Conservation (phyloP, 495 filamentous ascomycete species). For the Tuber aestivum region DNA sequence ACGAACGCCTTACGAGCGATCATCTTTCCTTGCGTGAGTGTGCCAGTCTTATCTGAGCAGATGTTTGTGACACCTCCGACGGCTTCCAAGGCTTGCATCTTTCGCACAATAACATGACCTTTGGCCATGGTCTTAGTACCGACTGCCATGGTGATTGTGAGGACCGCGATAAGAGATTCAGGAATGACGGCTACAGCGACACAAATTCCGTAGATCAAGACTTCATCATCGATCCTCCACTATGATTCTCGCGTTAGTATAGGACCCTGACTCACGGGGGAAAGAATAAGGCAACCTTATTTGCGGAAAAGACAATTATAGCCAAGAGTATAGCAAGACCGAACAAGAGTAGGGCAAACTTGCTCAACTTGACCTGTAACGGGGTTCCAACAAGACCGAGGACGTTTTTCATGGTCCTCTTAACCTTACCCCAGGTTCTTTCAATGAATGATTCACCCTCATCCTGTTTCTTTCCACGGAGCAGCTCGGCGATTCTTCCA, state of each 20-base stretch:
- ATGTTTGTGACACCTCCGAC: slow-evolving; percentile 56
- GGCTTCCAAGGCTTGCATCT: slow-evolving; percentile 60
- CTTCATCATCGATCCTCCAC: slow-evolving; percentile 56
- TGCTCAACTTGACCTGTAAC: slow-evolving; percentile 62
- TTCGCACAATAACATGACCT: slow-evolving; percentile 62
- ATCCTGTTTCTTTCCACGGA: slow-evolving; percentile 48
- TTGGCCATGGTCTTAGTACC: slow-evolving; percentile 68
- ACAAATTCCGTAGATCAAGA: slow-evolving; percentile 62
- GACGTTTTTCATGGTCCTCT: slow-evolving; percentile 47
- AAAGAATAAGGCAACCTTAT: slow-evolving; percentile 41
- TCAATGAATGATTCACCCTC: slow-evolving; percentile 35
- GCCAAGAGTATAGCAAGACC: slow-evolving; percentile 63
- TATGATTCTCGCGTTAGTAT: slow-evolving; percentile 11
- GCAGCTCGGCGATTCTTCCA: slow-evolving; percentile 61
- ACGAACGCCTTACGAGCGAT: slow-evolving; percentile 50
- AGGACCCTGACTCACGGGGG: not conserved
- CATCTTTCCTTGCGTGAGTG: slow-evolving; percentile 58
- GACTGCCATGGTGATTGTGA: slow-evolving; percentile 70
- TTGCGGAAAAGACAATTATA: slow-evolving; percentile 61
- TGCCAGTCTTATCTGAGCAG: slow-evolving; percentile 61
- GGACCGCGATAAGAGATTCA: slow-evolving; percentile 66
- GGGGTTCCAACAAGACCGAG: slow-evolving; percentile 65
- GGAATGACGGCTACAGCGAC: slow-evolving; percentile 69
- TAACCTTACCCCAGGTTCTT: slow-evolving; percentile 43
- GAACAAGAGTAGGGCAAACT: slow-evolving; percentile 64